A percentile compares a stretch with the other conserved stretches of the same genome.
These are phyloP conservation scores for Psilocybe mexicana DNA, from an alignment of 1,284 basidiomycete genomes.

Conservation along the genomic window DNA sequence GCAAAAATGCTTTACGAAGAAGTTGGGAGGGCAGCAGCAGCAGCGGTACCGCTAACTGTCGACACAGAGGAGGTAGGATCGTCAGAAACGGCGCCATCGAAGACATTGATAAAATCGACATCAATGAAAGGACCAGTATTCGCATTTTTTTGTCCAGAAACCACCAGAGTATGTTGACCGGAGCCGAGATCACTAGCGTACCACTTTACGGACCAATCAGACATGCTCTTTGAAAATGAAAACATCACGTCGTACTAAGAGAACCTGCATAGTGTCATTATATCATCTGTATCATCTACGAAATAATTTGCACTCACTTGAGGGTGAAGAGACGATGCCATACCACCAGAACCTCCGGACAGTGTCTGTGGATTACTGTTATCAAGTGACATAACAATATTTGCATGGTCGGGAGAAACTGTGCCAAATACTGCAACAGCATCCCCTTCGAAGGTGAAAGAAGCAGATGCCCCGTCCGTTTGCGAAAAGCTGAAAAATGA, in stretches of 20 bases:
- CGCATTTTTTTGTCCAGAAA: conserved; percentile 19
- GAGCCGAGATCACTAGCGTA: conserved; percentile 22
- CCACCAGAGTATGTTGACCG: conserved; percentile 22
- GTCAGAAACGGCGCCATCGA: conserved; percentile 22
- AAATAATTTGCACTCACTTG: conserved; percentile 29
- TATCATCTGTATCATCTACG: neutral
- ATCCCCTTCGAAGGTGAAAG: conserved; percentile 47
- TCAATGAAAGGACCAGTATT: conserved; percentile 26
- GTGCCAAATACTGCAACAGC: conserved; percentile 54
- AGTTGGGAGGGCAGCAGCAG: conserved; percentile 3
- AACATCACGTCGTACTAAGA: conserved; percentile 38
- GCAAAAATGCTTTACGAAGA: conserved; percentile 8
- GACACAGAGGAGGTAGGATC: neutral
- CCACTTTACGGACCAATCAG: conserved; percentile 20
- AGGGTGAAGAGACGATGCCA: conserved; percentile 35
- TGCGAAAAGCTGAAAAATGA: conserved; percentile 38
- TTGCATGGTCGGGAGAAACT: conserved; percentile 47
- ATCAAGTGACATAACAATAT: conserved; percentile 47
- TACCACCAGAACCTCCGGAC: conserved; percentile 35
- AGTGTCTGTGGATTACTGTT: conserved; percentile 33
- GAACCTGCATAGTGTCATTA: conserved; percentile 28
- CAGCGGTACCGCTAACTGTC: neutral
- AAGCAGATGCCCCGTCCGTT: conserved; percentile 40
- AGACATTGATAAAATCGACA: conserved; percentile 44
- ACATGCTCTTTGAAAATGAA: neutral